Base-by-base conservation (phyloP, 2,329 filamentous ascomycete species). In the Tolypocladium album region DNA sequence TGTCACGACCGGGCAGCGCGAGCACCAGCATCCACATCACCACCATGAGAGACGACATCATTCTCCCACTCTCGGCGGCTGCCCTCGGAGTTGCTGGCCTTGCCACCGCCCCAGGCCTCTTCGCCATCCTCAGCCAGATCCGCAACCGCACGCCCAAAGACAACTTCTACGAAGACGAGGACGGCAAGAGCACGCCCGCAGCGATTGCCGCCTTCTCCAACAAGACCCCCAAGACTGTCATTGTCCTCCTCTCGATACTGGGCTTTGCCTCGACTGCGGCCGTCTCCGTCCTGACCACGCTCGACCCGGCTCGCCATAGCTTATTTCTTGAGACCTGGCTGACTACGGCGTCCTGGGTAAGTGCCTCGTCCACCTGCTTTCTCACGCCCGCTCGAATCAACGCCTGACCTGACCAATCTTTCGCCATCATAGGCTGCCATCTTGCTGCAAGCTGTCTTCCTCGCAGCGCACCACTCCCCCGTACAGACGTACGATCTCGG, bases 101-200 rank as follows among this genome's bases (percentile, higher is more conserved):
- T 24, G 67, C 72, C 56, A 73, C 76, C 15, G 57, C 74, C 8
- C 77, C 77, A 12, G 73, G 74, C 47, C 40, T 76, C 27, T 61
- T 69, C 43, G 70, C 71, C 52, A 64, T 75, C 42, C 42, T 71
- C 55, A 64, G 65, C 39, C 76, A 78, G 61, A 61, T 71, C 42
- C 72, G 70, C 39, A 66, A 69, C 45, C 70, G 71, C 31, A 68
- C 68, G 5, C 71, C 74, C 11, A 74, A 73, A 60, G 75, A 80
- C 47, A 73, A 79, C 13, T 75, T 79, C 15, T 92, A 92, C 67
- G 76, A 85, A 65, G 89, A 92, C 67, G 74, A 79, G 62, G 89
- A 92, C 72, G 89, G 89, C 56, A 78, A 81, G 63, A 87, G 86
- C 39, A 88, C 85, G 0, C 78, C 82, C 47, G 84, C 88, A 67